phyloP scores from a whole-genome alignment of 179 eudicot genomes.

The Dionaea muscipula region DNA sequence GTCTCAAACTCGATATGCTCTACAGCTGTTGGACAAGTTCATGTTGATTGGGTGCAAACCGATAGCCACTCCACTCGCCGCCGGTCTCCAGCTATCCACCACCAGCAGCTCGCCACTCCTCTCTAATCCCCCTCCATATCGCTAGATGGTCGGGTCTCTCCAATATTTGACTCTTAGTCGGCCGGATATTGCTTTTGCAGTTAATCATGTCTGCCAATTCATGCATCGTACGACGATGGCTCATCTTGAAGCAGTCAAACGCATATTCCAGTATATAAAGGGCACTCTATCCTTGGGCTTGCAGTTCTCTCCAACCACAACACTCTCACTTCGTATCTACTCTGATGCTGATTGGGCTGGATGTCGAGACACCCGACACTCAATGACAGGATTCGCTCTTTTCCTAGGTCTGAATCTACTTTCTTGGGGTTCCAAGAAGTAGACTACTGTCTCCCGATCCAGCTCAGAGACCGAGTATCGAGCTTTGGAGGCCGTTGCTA shows the following conservation, averaged over 20 bases:
- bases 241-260: neutral
- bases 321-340: neutral
- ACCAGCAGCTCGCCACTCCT: too few species aligned
- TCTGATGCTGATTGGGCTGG: constrained; percentile 5
- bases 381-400: neutral
- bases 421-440: neutral
- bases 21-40: too few species aligned
- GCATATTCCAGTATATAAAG: neutral
- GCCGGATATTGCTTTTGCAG: too few species aligned
- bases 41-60: too few species aligned
- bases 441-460: neutral
- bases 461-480: constrained; percentile 5
- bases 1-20: too few species aligned
- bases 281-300: neutral
- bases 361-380: neutral
- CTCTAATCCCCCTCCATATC: neutral
- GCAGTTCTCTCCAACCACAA: neutral
- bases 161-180: neutral
- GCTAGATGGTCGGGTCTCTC: neutral
- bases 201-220: neutral
- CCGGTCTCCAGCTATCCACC: too few species aligned
- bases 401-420: neutral
- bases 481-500: neutral
- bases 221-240: neutral
- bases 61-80: too few species aligned